Evolutionary conservation across 2,329 filamentous ascomycete genomes (phyloP).

Genomic region (Hymenoscyphus infarciens): DNA sequence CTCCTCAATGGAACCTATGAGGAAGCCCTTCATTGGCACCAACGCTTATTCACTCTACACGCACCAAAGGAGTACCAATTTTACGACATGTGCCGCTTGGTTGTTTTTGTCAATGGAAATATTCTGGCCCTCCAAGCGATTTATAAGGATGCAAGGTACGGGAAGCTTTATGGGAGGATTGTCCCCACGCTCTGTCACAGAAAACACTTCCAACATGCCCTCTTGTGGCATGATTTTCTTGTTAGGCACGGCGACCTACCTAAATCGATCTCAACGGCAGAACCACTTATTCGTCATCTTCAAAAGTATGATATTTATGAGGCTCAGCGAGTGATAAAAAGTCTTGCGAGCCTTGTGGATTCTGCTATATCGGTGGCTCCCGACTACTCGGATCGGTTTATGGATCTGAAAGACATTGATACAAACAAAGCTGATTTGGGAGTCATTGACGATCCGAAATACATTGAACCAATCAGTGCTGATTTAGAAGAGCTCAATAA

Average conservation of each 20-base stretch:
- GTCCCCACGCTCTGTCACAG: constrained; percentile 40
- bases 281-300: constrained; percentile 40
- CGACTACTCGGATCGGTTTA: constrained; percentile 10
- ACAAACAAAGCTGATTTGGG: too few relatives aligned
- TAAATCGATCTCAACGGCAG: constrained; percentile 35
- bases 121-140: constrained; percentile 40
- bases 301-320: constrained; percentile 33
- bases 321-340: constrained; percentile 19
- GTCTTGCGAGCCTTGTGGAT: constrained; percentile 28
- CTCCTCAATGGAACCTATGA: constrained; percentile 29
- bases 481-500: too few relatives aligned
- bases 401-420: neutral
- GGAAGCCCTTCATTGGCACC: constrained; percentile 31
- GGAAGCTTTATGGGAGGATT: constrained; percentile 42
- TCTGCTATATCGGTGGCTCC: constrained; percentile 26
- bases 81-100: constrained; percentile 35
- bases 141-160: constrained; percentile 38
- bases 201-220: constrained; percentile 38
- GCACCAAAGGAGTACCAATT: constrained; percentile 37
- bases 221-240: constrained; percentile 46
- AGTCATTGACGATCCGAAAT: neutral
- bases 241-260: constrained; percentile 42
- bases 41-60: constrained; percentile 28
- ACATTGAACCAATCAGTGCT: neutral
- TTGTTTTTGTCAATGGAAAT: constrained; percentile 25